Conservation (phyloP, 805 yeast genomes). For the Candida railenensis region DNA sequence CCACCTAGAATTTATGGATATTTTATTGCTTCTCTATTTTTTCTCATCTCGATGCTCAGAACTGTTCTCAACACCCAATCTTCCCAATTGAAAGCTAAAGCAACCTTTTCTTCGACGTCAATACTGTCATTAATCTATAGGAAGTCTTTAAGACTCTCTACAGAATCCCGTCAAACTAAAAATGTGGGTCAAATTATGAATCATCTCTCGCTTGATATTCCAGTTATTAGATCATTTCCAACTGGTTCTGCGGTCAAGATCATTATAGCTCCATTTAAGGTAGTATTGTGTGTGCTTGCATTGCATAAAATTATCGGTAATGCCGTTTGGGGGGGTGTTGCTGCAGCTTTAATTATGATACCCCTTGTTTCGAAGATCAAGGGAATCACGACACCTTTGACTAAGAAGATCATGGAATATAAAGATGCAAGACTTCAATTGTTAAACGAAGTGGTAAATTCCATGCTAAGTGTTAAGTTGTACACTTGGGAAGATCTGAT, state of each 20-base stretch:
- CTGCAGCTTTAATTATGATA: conserved; percentile 28
- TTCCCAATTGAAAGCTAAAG: conserved; percentile 4
- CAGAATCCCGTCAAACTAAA: conserved; percentile 29
- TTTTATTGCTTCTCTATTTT: conserved; percentile 13
- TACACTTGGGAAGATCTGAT: conserved; percentile 86
- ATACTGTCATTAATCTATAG: conserved; percentile 23
- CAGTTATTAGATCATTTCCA: conserved; percentile 9
- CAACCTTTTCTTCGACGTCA: conserved; percentile 15
- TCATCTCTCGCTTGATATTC: conserved; percentile 29
- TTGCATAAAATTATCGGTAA: conserved; percentile 33
- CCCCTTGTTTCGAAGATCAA: conserved; percentile 29
- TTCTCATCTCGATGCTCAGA: conserved; percentile 9
- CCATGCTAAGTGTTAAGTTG: conserved; percentile 45
- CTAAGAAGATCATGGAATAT: conserved; percentile 28
- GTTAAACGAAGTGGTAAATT: conserved; percentile 35
- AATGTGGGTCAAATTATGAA: conserved; percentile 34
- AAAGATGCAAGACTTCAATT: conserved; percentile 37
- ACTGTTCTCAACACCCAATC: conserved; percentile 10
- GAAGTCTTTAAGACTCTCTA: conserved; percentile 29
- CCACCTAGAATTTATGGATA: conserved; percentile 16
- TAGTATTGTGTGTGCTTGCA: conserved; percentile 26
- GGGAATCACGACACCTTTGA: conserved; percentile 21
- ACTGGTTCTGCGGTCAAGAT: background rate
- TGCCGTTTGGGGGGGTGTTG: conserved; percentile 36
- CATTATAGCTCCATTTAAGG: conserved; percentile 18